Conservation (phyloP, 805 yeast species). For the Monosporozyma aerobia region DNA sequence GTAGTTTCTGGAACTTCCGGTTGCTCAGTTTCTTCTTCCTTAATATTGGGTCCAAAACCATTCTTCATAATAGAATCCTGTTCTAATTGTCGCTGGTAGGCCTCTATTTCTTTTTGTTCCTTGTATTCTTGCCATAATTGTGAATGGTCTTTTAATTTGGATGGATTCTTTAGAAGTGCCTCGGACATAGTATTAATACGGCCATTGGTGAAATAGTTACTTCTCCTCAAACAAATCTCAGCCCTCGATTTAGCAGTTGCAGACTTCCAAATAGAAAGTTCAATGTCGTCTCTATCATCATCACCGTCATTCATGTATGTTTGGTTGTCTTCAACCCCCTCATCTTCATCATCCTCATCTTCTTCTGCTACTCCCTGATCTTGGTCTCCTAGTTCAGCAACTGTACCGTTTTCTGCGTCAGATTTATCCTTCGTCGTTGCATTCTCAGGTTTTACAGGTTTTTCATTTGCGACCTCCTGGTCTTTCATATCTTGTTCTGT, state of each 20-base stretch:
- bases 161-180: slow-evolving; percentile 58
- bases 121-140: slow-evolving; percentile 25
- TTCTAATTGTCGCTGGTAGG: slow-evolving; percentile 21
- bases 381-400: slow-evolving; percentile 9
- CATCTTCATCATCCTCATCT: slow-evolving; percentile 38
- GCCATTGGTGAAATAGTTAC: slow-evolving; percentile 52
- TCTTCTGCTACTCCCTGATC: slow-evolving; percentile 20
- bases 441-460: too few species aligned
- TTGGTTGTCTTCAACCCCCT: slow-evolving; percentile 34
- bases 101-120: slow-evolving; percentile 24
- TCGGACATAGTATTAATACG: slow-evolving; percentile 56
- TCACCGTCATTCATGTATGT: slow-evolving; percentile 42
- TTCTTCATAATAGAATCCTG: slow-evolving; percentile 34
- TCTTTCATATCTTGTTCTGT: neutral
- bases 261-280: slow-evolving; percentile 75
- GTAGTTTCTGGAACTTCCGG: slow-evolving; percentile 4
- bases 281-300: slow-evolving; percentile 60
- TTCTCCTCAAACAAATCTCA: slow-evolving; percentile 59
- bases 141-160: slow-evolving; percentile 53
- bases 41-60: slow-evolving; percentile 26
- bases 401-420: neutral
- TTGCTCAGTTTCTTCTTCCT: slow-evolving; percentile 26
- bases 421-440: neutral
- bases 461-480: neutral
- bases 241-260: slow-evolving; percentile 72